Base-by-base conservation (phyloP, 2,329 filamentous ascomycete genomes). In the Chrysoporthe cubensis region DNA sequence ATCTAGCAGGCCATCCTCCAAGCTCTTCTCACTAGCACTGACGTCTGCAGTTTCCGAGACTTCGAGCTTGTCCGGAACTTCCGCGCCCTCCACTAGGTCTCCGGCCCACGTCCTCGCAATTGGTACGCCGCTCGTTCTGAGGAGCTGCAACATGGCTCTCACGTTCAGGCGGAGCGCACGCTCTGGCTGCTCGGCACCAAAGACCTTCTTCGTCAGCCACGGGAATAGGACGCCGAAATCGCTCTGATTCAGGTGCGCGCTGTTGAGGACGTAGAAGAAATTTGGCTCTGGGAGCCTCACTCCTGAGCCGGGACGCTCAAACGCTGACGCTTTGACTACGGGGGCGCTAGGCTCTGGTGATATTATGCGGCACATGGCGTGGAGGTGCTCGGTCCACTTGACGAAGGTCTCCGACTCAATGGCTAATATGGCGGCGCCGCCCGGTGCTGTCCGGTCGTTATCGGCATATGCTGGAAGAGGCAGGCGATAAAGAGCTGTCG, bases 201-300 rank as follows among this genome's bases (percentile, higher is more conserved):
- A 87, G 9, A 89, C 82, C 71, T 82, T 84, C 73, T 83, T 85
- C 9, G 86, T 88, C 59, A 90, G 73, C 85, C 89, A 91, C 0
- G 92, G 92, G 75, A 96, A 96, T 32, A 97, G 79, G 34, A 96
- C 80, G 46, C 91, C 93, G 73, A 96, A 96, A 75, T 97, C 93
- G 26, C 88, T 91, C 78, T 96, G 93, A 67, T 87, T 92, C 37
- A 96, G 84, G 76, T 97, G 93, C 0, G 93, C 92, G n/a, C 90
- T 91, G 57, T 86, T 82, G 16, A 84, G 76, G 2, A 92, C 89
- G 76, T 92, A 95, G 80, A 92, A 96, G 74, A 95, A 87, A 72
- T 90, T 86, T 4, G 92, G 89, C 66, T 84, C 81, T 0, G 79
- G 72, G 16, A 85, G 77, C 42, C 72, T 74, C 58, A 80, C 76